Conservation (phyloP, 2,329 filamentous ascomycete species). For the Xylariaceae sp. region DNA sequence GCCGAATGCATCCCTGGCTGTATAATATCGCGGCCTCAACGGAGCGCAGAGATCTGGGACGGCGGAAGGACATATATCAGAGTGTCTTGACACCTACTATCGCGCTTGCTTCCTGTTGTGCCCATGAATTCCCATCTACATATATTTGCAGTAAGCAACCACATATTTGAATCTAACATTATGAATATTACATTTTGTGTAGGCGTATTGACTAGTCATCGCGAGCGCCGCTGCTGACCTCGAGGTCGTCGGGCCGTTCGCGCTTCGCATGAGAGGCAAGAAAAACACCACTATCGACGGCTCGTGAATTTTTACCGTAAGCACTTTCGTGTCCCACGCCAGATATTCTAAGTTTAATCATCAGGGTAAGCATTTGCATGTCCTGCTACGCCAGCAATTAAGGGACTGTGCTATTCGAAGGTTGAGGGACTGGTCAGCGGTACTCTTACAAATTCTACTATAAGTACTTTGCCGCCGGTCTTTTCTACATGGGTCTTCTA, state of each 20-base stretch:
- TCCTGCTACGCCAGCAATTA: conserved; percentile 17
- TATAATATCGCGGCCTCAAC: not conserved
- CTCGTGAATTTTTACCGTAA: not conserved
- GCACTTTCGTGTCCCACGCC: too few species aligned
- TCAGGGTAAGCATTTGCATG: conserved; percentile 23
- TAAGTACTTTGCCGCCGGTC: conserved; percentile 20
- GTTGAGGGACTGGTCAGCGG: conserved; percentile 9
- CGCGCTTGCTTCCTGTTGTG: not conserved
- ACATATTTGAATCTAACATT: not conserved
- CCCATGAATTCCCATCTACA: not conserved
- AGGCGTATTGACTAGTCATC: not conserved
- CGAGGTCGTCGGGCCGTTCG: conserved; percentile 23
- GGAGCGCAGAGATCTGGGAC: not conserved
- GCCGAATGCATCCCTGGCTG: too few species aligned
- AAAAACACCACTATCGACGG: conserved; percentile 14
- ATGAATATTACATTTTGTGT: conserved; percentile 11
- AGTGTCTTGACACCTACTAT: not conserved
- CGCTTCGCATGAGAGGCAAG: conserved; percentile 24
- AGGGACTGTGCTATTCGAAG: conserved; percentile 19
- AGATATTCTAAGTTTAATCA: not conserved
- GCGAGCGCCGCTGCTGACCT: not conserved
- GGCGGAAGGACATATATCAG: conserved; percentile 13
- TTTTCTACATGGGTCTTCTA: conserved; percentile 19
- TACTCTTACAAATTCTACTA: conserved; percentile 25
- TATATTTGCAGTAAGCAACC: not conserved